These are phyloP conservation scores for Calonectria multiphialidica DNA, from an alignment of 2,329 filamentous ascomycete genomes.

Conservation along the genomic window DNA sequence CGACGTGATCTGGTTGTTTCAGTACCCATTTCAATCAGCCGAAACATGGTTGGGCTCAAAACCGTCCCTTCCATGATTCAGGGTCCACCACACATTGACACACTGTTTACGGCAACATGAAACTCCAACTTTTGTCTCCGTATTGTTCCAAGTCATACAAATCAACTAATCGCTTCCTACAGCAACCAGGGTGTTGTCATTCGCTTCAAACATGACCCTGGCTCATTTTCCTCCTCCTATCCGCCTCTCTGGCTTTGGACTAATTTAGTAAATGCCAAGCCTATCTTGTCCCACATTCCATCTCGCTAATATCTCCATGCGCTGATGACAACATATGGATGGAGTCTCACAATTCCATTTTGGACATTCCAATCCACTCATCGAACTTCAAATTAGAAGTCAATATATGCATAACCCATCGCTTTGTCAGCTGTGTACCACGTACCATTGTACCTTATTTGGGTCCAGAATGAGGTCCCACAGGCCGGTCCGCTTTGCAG, in stretches of 20 bases:
- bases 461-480: not conserved
- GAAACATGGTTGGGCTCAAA: constrained; percentile 23
- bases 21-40: constrained; percentile 31
- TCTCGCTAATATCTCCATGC: not conserved
- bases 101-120: no score
- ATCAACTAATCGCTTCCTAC: not conserved
- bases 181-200: not conserved
- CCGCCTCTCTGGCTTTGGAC: not conserved
- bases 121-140: not conserved
- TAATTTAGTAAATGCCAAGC: not conserved
- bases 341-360: not conserved
- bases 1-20: constrained; percentile 34
- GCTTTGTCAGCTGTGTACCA: no score
- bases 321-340: no score
- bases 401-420: not conserved
- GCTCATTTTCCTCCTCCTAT: no score
- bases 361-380: not conserved
- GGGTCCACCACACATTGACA: not conserved
- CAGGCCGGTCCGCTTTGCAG: not conserved
- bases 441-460: not conserved
- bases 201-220: not conserved
- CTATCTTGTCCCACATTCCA: not conserved
- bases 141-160: constrained; percentile 5
- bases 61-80: not conserved
- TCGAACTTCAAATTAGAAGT: not conserved